Evolutionary conservation across 1,284 basidiomycete species (phyloP).

Genomic region (Moesziomyces antarcticus): DNA sequence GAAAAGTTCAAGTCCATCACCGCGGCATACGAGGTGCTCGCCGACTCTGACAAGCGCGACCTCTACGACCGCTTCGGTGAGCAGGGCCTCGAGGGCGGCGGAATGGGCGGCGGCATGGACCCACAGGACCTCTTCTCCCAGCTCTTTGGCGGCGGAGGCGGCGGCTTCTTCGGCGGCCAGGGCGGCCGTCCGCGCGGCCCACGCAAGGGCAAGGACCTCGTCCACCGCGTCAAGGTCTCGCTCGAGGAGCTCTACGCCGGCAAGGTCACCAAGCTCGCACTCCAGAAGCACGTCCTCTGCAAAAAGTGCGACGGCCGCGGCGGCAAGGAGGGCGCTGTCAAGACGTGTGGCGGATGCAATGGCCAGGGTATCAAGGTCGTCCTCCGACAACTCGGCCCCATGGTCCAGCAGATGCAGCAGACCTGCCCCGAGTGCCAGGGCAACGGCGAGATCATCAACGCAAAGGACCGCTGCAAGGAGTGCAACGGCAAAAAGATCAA

Average conservation of each 20-base stretch:
- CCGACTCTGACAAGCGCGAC: slow-evolving; percentile 80
- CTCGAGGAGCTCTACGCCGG: slow-evolving; percentile 99
- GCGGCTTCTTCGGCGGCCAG: slow-evolving; percentile 73
- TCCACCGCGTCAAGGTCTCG: slow-evolving; percentile 94
- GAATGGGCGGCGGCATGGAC: slow-evolving; percentile 88
- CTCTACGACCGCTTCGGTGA: slow-evolving; percentile 91
- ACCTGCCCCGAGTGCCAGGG: slow-evolving; percentile 92
- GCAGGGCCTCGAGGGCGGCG: slow-evolving; percentile 78
- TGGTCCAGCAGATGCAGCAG: slow-evolving; percentile 99
- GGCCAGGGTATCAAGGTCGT: slow-evolving; percentile 93
- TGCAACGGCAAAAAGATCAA: slow-evolving; percentile 97
- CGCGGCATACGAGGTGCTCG: slow-evolving; percentile 94
- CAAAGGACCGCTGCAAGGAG: slow-evolving; percentile 89
- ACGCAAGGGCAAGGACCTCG: slow-evolving; percentile 97
- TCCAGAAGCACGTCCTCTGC: slow-evolving; percentile 96
- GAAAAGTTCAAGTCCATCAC: slow-evolving; percentile 98
- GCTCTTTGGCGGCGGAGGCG: slow-evolving; percentile 83
- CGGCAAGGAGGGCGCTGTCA: slow-evolving; percentile 95
- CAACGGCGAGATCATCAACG: slow-evolving; percentile 91
- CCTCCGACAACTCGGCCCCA: slow-evolving; percentile 95
- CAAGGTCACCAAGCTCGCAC: slow-evolving; percentile 96
- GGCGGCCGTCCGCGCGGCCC: slow-evolving; percentile 79
- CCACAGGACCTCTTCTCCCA: slow-evolving; percentile 98
- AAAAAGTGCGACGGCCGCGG: slow-evolving; percentile 93
- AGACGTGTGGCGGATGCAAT: slow-evolving; percentile 80